Percentiles rank a stretch among this genome's conserved stretches.
phyloP scores from a whole-genome alignment of 2,329 filamentous ascomycete species.

The Aspergillus sp. region DNA sequence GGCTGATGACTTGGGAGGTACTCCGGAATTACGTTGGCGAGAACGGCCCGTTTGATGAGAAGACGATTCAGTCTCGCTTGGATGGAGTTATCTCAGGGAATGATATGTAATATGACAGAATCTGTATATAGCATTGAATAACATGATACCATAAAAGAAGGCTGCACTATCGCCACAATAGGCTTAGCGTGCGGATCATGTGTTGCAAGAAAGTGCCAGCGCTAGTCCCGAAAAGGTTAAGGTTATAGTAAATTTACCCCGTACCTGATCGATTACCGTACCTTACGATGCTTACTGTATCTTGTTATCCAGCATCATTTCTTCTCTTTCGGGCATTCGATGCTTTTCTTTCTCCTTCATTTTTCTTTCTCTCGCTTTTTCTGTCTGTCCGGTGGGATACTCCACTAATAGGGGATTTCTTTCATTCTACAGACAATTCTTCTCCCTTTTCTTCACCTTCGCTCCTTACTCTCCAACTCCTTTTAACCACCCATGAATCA shows the following conservation, averaged over 20 bases:
- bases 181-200: background rate
- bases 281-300: background rate
- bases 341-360: background rate
- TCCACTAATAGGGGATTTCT: too few species aligned
- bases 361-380: background rate
- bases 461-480: background rate
- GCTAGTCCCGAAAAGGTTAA: background rate
- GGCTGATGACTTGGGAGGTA: constrained; percentile 64
- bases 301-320: background rate
- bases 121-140: background rate
- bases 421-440: background rate
- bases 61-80: constrained; percentile 30
- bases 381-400: background rate
- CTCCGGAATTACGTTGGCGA: constrained; percentile 32
- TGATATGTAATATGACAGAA: background rate
- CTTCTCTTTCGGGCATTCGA: background rate
- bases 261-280: background rate
- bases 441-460: background rate
- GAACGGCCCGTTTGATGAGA: constrained; percentile 30
- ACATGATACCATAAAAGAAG: background rate
- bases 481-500: constrained; percentile 1
- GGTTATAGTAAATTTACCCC: background rate
- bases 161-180: background rate
- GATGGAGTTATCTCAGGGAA: constrained; percentile 8
- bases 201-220: background rate